Conservation (phyloP, 179 eudicot genomes). For the Kewa caespitosa region DNA sequence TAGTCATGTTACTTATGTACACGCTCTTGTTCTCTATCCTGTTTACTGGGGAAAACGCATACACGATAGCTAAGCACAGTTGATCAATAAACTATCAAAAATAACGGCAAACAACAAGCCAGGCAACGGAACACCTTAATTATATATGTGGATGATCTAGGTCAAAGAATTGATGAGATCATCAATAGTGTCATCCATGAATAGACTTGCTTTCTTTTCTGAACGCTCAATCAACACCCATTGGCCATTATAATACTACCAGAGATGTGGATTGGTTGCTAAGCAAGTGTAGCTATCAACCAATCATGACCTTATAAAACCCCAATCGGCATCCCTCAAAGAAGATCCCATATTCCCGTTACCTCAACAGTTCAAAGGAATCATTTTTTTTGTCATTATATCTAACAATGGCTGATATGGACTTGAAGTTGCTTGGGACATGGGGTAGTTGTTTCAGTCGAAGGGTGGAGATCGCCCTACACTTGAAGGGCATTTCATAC, state of each 20-base stretch:
- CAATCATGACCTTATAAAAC: not conserved
- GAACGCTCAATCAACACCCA: constrained; percentile 13
- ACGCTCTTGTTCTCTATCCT: no score
- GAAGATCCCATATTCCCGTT: not conserved
- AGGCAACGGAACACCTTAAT: not conserved
- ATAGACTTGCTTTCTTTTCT: not conserved
- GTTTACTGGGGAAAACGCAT: no score
- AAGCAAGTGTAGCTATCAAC: not conserved
- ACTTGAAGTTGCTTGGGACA: constrained; percentile 30
- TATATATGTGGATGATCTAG: not conserved
- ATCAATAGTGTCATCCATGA: constrained; percentile 14
- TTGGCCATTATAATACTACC: not conserved
- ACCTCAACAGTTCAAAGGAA: constrained; percentile 6
- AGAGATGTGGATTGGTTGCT: constrained; percentile 14
- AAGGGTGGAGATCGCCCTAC: constrained; percentile 34
- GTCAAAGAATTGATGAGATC: constrained; percentile 21
- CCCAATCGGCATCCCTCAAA: not conserved
- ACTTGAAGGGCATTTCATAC: constrained; percentile 31
- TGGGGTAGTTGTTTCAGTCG: constrained; percentile 37
- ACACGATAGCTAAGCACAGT: no score
- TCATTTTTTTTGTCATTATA: not conserved
- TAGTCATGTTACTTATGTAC: no score
- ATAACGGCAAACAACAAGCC: not conserved
- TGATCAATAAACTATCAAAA: no score
- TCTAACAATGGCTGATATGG: constrained; percentile 19